Evolutionary conservation across 352 stramenopile genomes (phyloP), one percentile per base, ranked within the genome.

Genomic region (Phytophthora agathidicida): DNA sequence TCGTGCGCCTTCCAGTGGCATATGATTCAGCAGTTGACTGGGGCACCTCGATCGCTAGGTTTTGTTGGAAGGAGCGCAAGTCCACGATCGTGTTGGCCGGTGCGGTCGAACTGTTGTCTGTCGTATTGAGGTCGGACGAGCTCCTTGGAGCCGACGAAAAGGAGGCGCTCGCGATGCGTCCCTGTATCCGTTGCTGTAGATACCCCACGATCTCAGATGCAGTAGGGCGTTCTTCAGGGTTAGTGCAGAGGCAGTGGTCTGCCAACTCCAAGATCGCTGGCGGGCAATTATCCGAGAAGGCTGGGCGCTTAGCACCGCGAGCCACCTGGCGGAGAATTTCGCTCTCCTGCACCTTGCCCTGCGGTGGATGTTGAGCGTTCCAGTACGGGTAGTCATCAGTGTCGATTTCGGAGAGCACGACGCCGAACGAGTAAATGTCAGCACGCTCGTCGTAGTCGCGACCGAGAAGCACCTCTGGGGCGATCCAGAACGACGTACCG

Each of bases 381-480:
- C 77, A 86, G 61, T 83, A 86, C 43, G 76, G 76, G 44, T 83
- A 86, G 31, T 86, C 76, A n/a, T 83, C 68, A n/a, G 76, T 83
- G 52, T 83, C 75, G 35, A 86, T 78, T 53, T 86, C 75, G 0
- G 63, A 80, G 20, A 86, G 50, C n/a, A 86, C 73, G 10, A 86
- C 66, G 3, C 75, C 75, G 28, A 76, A 73, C 22, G 75, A 86
- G 48, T 76, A 86, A 22, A 86, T 70, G 33, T 83, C 76, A 5
- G 73, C 73, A 20, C 61, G 59, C 41, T 86, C 76, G 41, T 82
- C 60, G 48, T 86, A 86, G 35, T 73, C 39, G 6, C 59, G 49
- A 24, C 77, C 77, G 8, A 83, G 47, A 7, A 90, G 35, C 37
- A 90, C 78, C 43, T 90, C 77, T 0, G 80, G 77, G 3, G 80